Conservation (phyloP, 768 basidiomycete species). For the Lactifluus volemus region DNA sequence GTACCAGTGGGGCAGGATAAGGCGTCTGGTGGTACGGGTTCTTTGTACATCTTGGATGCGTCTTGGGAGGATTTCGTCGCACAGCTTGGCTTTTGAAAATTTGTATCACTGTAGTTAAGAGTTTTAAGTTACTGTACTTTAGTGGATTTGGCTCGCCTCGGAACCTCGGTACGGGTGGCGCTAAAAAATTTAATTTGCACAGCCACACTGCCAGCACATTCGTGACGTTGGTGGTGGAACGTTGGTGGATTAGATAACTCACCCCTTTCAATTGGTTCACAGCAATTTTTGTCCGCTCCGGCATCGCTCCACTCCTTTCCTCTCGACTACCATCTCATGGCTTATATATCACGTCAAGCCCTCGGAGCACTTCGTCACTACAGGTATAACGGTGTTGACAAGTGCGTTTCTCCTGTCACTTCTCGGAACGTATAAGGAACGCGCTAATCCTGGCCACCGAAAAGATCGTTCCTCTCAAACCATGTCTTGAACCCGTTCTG, state of each 20-base stretch:
- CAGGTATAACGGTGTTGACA: slow-evolving; percentile 73
- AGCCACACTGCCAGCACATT: too few relatives aligned
- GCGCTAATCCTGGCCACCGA: not conserved
- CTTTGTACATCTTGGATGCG: slow-evolving; percentile 40
- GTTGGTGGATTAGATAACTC: too few relatives aligned
- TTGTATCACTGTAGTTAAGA: too few relatives aligned
- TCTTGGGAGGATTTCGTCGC: slow-evolving; percentile 63
- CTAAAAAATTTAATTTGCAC: not conserved
- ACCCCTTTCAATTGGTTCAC: too few relatives aligned
- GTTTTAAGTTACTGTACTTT: too few relatives aligned
- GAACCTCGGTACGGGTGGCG: too few relatives aligned
- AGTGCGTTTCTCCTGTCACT: slow-evolving; percentile 37
- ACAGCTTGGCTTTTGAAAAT: slow-evolving; percentile 45
- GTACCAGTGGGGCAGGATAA: not conserved
- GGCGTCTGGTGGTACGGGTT: not conserved
- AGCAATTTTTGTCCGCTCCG: too few relatives aligned
- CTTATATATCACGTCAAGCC: slow-evolving; percentile 56
- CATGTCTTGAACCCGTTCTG: slow-evolving; percentile 80
- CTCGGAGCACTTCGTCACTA: slow-evolving; percentile 71
- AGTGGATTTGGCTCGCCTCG: too few relatives aligned
- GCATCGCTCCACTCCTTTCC: not conserved
- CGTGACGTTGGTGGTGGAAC: too few relatives aligned
- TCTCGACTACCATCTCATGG: slow-evolving; percentile 31
- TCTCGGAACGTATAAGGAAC: not conserved
- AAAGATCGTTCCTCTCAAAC: slow-evolving; percentile 66